These are phyloP conservation scores for Suaeda aralocaspica DNA, from an alignment of 148 eudicot species.

Conservation along the genomic window DNA sequence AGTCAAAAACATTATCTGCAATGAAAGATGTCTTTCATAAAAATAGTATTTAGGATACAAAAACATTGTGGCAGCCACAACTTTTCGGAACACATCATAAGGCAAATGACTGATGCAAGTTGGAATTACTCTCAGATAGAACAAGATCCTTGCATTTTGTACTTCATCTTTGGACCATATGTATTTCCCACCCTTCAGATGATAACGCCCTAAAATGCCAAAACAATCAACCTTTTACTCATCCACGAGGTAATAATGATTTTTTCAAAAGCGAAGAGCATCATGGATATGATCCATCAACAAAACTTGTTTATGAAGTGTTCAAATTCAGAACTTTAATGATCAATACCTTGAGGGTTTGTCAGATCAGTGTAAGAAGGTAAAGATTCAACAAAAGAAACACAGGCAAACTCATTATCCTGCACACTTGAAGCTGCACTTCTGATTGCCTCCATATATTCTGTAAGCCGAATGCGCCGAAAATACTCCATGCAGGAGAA, in stretches of 20 bases:
- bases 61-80: conserved; percentile 80
- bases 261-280: background rate
- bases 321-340: background rate
- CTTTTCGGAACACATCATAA: conserved; percentile 47
- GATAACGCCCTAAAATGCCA: conserved; percentile 42
- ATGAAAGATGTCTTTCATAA: background rate
- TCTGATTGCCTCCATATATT: conserved; percentile 81
- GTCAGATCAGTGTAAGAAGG: conserved; percentile 72
- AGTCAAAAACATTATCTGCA: background rate
- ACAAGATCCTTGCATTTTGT: conserved; percentile 82
- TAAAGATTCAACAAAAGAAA: conserved; percentile 67
- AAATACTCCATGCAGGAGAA: conserved; percentile 92
- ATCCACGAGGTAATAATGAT: background rate
- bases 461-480: conserved; percentile 79
- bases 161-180: conserved; percentile 80
- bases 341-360: conserved; percentile 49
- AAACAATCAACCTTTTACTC: background rate
- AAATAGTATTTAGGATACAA: conserved; percentile 64
- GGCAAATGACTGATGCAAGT: conserved; percentile 71
- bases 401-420: conserved; percentile 65
- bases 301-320: background rate
- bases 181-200: conserved; percentile 39
- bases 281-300: background rate
- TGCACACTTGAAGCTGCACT: conserved; percentile 51
- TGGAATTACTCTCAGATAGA: conserved; percentile 80